Conservation (phyloP, 805 yeast species). For the Wickerhamiella alocasiicola region DNA sequence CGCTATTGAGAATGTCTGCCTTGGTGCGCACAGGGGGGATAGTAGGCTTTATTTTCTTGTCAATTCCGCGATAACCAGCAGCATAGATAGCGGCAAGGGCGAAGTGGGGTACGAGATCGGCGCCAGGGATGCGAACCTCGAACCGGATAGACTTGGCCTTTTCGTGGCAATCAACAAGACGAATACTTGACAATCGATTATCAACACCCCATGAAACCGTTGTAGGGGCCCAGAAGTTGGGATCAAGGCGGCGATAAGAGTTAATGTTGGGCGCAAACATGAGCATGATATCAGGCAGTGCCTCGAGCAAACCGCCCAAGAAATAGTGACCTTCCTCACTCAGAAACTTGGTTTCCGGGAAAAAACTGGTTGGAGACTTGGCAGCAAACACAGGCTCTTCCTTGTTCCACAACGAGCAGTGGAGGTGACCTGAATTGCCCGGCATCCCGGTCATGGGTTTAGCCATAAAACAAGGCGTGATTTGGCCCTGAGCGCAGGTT, state of each 20-base stretch:
- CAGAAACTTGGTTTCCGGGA: constrained; percentile 22
- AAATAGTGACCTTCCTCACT: constrained; percentile 24
- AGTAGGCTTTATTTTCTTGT: constrained; percentile 19
- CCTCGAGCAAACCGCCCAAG: constrained; percentile 27
- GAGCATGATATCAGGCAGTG: constrained; percentile 27
- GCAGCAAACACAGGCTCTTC: constrained; percentile 23
- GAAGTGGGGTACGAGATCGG: constrained; percentile 28
- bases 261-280: constrained; percentile 28
- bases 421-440: constrained; percentile 29
- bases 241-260: constrained; percentile 28
- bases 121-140: constrained; percentile 29
- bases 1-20: constrained; percentile 17
- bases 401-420: constrained; percentile 23
- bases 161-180: constrained; percentile 24
- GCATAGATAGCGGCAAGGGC: constrained; percentile 28
- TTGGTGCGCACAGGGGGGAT: constrained; percentile 24
- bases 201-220: constrained; percentile 29
- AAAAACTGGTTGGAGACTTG: constrained; percentile 21
- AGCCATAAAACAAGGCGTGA: constrained; percentile 30
- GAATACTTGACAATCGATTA: constrained; percentile 27
- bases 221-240: constrained; percentile 29
- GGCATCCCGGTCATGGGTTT: constrained; percentile 28
- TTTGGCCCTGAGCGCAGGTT: constrained; percentile 20
- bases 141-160: constrained; percentile 24
- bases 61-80: constrained; percentile 25